These are phyloP conservation scores for Microdochium trichocladiopsis DNA, from an alignment of 2,329 filamentous ascomycete species.

Conservation along the genomic window DNA sequence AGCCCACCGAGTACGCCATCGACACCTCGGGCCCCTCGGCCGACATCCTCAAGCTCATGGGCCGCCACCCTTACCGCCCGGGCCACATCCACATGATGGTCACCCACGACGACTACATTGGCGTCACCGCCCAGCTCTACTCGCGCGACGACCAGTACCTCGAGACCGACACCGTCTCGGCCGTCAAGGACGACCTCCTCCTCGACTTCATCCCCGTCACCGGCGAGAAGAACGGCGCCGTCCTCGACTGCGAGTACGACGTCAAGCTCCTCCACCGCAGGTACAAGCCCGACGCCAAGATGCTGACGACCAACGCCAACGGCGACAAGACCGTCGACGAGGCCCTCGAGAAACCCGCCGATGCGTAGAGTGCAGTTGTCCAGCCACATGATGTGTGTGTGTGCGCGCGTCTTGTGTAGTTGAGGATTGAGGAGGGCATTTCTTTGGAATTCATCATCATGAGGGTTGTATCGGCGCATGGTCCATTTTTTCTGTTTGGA, in stretches of 20 bases:
- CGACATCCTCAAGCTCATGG: conserved; percentile 35
- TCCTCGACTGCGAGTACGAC: conserved; percentile 28
- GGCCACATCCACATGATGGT: conserved; percentile 47
- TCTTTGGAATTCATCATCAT: too few relatives aligned
- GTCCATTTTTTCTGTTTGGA: too few relatives aligned
- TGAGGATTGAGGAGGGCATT: too few relatives aligned
- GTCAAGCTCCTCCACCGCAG: background rate
- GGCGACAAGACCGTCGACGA: background rate
- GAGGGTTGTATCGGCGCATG: too few relatives aligned
- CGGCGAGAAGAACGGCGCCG: conserved; percentile 25
- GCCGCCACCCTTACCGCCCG: conserved; percentile 39
- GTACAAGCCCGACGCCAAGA: background rate
- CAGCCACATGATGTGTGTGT: too few relatives aligned
- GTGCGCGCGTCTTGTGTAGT: too few relatives aligned
- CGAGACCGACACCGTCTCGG: conserved; percentile 39
- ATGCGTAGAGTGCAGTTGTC: too few relatives aligned
- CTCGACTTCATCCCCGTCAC: conserved; percentile 40
- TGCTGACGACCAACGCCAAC: background rate
- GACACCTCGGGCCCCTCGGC: conserved; percentile 51
- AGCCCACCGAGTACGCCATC: conserved; percentile 67
- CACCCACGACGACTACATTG: conserved; percentile 58
- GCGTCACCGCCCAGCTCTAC: conserved; percentile 72
- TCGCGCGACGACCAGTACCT: conserved; percentile 62
- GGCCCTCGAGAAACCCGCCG: background rate
- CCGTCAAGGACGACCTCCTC: conserved; percentile 45